These are phyloP conservation scores for Populus davidiana DNA, from an alignment of 345 rosid species.

Conservation along the genomic window DNA sequence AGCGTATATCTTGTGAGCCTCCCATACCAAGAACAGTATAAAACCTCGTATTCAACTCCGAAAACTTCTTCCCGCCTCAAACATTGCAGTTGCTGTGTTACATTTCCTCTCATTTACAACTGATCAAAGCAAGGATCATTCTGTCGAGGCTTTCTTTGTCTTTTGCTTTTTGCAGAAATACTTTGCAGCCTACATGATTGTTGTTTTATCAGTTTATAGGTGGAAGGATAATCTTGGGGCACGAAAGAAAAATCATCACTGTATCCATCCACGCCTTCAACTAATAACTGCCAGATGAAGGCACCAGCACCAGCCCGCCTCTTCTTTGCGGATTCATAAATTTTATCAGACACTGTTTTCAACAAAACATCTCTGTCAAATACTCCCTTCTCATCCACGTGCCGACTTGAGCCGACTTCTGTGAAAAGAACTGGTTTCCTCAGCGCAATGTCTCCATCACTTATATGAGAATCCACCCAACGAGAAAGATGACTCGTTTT, in stretches of 20 bases:
- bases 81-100: neutral
- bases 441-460: conserved; percentile 29
- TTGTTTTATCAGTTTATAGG: conserved; percentile 30
- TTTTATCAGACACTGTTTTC: conserved; percentile 27
- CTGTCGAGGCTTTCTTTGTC: neutral
- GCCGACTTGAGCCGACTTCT: conserved; percentile 37
- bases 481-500: no score
- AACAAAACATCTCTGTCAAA: conserved; percentile 25
- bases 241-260: conserved; percentile 32
- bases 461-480: neutral
- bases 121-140: conserved; percentile 8
- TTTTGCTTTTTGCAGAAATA: conserved; percentile 1
- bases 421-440: conserved; percentile 43
- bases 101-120: neutral
- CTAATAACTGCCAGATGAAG: conserved; percentile 41
- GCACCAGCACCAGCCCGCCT: conserved; percentile 30
- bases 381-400: conserved; percentile 12
- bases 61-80: neutral
- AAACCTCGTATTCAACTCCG: neutral
- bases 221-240: conserved; percentile 36
- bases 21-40: neutral
- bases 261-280: conserved; percentile 30
- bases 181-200: conserved; percentile 38
- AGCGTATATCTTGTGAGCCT: neutral
- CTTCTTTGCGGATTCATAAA: conserved; percentile 36